Base-by-base conservation (phyloP, 2,329 filamentous ascomycete species). In the Aquanectria penicillioides region DNA sequence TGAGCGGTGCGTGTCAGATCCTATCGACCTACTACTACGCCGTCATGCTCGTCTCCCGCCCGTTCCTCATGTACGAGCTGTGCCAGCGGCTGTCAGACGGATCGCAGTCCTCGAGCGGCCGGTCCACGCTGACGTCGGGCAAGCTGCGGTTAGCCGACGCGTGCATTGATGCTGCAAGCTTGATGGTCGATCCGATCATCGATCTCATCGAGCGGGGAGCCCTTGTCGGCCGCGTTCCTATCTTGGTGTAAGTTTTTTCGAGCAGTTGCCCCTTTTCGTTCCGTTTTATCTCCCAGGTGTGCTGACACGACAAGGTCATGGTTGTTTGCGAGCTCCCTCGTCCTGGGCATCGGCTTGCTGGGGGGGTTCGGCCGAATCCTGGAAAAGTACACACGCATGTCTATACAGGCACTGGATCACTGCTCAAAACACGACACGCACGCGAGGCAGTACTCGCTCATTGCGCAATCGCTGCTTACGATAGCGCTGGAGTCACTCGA, bases 41-140 rank as follows among this genome's bases (percentile, higher is more conserved):
- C 1, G 83, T 85, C n/a, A 85, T 86, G 74, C 75, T 86, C 3
- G 82, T 85, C 0, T 83, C 83, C 0, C 74, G 83, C 1, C 83
- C 83, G 0, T 86, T 86, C 47, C 74, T 86, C 6, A 84, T 85
- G 82, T 84, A 83, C 44, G 83, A 85, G 66, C 72, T 85, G 3
- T 80, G 77, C 47, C 76, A 77, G 23, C 74, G 83, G 0, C 61
- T 85, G 4, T 75, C 77, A 0, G 79, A 81, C 9, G 70, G 64
- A 4, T 60, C 71, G 0, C 52, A 65, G 0, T 28, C 64, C 5
- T 40, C 67, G 0, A 37, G 54, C 22, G 63, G 56, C 1, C 56
- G 63, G 22, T 64, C 67, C 25, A 64, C 65, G 17, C 44, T 74
- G 53, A 67, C 70, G 5, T 79, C 80, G 0, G 80, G 80, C 2